Conservation (phyloP, 1,284 basidiomycete species). For the Polyporus tsugae region DNA sequence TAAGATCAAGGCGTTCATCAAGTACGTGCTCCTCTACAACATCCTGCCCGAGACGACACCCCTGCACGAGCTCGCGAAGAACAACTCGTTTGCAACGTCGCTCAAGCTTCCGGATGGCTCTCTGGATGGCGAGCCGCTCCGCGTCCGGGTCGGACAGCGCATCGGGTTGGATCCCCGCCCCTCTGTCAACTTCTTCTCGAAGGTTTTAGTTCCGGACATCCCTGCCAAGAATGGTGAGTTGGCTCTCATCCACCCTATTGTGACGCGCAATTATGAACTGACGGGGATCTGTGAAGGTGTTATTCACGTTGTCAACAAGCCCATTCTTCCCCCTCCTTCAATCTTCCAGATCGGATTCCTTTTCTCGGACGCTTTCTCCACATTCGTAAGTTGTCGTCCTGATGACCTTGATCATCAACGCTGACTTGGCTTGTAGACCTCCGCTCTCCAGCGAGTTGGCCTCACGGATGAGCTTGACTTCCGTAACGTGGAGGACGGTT, state of each 20-base stretch:
- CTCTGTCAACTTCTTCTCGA: conserved; percentile 66
- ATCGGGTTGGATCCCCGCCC: conserved; percentile 40
- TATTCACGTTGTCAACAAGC: conserved; percentile 67
- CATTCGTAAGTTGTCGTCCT: conserved; percentile 48
- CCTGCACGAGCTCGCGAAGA: conserved; percentile 55
- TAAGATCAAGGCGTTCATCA: conserved; percentile 59
- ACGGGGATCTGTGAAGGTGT: conserved; percentile 45
- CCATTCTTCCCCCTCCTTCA: conserved; percentile 69
- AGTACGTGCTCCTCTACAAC: conserved; percentile 70
- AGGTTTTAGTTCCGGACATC: conserved; percentile 52
- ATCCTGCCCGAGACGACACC: conserved; percentile 58
- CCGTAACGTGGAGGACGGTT: conserved; percentile 49
- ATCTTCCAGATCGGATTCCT: conserved; percentile 68
- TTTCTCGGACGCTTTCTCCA: conserved; percentile 61
- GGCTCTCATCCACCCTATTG: neutral
- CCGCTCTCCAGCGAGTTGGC: conserved; percentile 63
- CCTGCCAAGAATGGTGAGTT: conserved; percentile 63
- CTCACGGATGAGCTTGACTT: conserved; percentile 58
- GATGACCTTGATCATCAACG: neutral
- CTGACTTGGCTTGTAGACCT: conserved; percentile 50
- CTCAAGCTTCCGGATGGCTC: conserved; percentile 60
- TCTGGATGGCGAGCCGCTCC: conserved; percentile 60
- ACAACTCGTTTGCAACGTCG: conserved; percentile 67
- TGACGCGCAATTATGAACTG: neutral
- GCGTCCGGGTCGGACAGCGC: conserved; percentile 56